These are phyloP conservation scores for Apiospora marii DNA, from an alignment of 2,329 filamentous ascomycete genomes.

Conservation along the genomic window DNA sequence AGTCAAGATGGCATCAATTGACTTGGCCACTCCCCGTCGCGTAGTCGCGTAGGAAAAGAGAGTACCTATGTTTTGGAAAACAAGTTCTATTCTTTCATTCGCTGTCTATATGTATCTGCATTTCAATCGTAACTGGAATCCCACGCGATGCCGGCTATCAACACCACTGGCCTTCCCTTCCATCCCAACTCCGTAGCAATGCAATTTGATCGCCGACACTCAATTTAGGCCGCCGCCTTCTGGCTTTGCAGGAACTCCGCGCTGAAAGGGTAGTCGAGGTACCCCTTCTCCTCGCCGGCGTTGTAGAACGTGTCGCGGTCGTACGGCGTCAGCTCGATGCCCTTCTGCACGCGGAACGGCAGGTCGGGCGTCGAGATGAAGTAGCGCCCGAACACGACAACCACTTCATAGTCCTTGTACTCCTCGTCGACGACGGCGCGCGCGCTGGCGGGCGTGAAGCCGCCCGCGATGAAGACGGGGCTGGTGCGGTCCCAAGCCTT, in stretches of 20 bases:
- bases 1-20: neutral
- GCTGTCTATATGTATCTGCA: neutral
- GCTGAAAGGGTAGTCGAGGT: slow-evolving; percentile 47
- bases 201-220: too few species aligned
- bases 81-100: neutral
- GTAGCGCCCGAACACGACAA: slow-evolving; percentile 55
- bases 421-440: slow-evolving; percentile 49
- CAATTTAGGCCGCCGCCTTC: neutral
- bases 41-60: too few species aligned
- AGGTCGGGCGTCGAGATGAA: slow-evolving; percentile 60
- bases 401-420: slow-evolving; percentile 51
- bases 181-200: neutral
- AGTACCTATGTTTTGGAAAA: neutral
- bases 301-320: slow-evolving; percentile 55
- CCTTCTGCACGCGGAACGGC: slow-evolving; percentile 51
- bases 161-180: neutral
- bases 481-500: slow-evolving; percentile 26
- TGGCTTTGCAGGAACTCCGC: slow-evolving; percentile 27
- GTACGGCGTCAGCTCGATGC: slow-evolving; percentile 51
- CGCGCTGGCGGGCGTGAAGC: slow-evolving; percentile 50
- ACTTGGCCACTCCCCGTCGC: neutral
- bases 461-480: slow-evolving; percentile 58
- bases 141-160: neutral
- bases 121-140: neutral
- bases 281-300: slow-evolving; percentile 40